Percentiles rank a stretch among this genome's conserved stretches.
Conservation (phyloP, 805 yeast species). For the Saccharomyces eubayanus region DNA sequence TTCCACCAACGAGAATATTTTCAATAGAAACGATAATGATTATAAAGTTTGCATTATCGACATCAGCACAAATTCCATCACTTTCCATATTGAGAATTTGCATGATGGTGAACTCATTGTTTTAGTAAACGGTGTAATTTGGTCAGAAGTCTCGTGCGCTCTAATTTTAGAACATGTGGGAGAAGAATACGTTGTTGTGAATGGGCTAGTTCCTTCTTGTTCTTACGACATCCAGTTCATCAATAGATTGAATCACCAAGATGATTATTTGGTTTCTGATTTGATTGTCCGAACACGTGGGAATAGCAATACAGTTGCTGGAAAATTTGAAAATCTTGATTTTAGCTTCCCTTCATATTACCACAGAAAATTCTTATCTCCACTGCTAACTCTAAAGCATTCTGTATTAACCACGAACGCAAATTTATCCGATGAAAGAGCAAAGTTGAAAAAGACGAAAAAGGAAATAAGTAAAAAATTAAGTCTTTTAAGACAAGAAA, state of each 20-base stretch:
- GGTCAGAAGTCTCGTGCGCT: slow-evolving; percentile 58
- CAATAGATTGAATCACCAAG: slow-evolving; percentile 28
- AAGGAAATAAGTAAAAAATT: slow-evolving; percentile 52
- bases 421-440: slow-evolving; percentile 48
- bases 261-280: slow-evolving; percentile 34
- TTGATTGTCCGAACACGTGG: slow-evolving; percentile 33
- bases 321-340: slow-evolving; percentile 22
- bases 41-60: slow-evolving; percentile 38
- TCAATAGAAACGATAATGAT: slow-evolving; percentile 28
- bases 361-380: slow-evolving; percentile 40
- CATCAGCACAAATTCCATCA: slow-evolving; percentile 45
- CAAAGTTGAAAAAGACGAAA: slow-evolving; percentile 47
- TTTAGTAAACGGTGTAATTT: slow-evolving; percentile 56
- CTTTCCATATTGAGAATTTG: slow-evolving; percentile 42
- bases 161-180: slow-evolving; percentile 31
- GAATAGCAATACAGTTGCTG: slow-evolving; percentile 2
- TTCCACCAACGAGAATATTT: slow-evolving; percentile 20
- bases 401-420: slow-evolving; percentile 58
- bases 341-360: slow-evolving; percentile 30
- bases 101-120: slow-evolving; percentile 36
- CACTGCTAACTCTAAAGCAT: slow-evolving; percentile 56
- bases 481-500: slow-evolving; percentile 44
- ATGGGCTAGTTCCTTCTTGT: slow-evolving; percentile 56
- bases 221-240: slow-evolving; percentile 51
- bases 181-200: slow-evolving; percentile 47